A percentile compares a stretch with the other conserved stretches of the same genome.
phyloP scores from a whole-genome alignment of 2,329 filamentous ascomycete species.

The Trichoderma sp. region DNA sequence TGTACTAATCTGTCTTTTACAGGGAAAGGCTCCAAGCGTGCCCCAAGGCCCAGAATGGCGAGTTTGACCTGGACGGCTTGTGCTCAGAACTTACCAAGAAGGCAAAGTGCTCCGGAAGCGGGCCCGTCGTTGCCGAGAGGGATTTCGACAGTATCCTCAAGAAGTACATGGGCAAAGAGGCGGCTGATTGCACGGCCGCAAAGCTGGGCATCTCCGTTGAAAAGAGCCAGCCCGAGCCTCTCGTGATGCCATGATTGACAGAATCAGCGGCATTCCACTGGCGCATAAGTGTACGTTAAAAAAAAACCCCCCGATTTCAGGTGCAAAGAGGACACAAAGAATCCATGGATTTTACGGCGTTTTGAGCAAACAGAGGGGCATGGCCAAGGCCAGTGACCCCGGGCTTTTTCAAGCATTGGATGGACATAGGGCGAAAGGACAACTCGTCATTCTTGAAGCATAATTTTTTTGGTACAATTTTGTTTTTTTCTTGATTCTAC shows the following conservation, averaged over 20 bases:
- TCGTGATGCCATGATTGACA: conserved; percentile 15
- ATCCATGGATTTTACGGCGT: conserved; percentile 17
- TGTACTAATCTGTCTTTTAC: conserved; percentile 39
- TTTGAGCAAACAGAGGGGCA: conserved; percentile 15
- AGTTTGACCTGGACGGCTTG: conserved; percentile 88
- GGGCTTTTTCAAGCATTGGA: conserved; percentile 4
- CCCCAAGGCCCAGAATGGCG: conserved; percentile 81
- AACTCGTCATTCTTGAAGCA: conserved; percentile 13
- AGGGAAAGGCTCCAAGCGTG: conserved; percentile 91
- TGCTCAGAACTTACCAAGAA: conserved; percentile 93
- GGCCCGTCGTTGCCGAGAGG: conserved; percentile 82
- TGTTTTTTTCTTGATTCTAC: background rate
- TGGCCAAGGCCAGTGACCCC: conserved; percentile 1
- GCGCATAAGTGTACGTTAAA: conserved; percentile 18
- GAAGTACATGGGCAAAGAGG: conserved; percentile 54
- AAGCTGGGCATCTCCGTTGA: conserved; percentile 59
- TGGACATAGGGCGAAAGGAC: conserved; percentile 15
- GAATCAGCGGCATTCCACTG: background rate
- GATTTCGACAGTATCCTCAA: conserved; percentile 80
- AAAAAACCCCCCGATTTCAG: background rate
- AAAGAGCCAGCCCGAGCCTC: conserved; percentile 25
- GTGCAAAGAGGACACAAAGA: conserved; percentile 10
- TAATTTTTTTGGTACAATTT: background rate
- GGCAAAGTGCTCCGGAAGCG: conserved; percentile 88
- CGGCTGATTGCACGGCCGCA: conserved; percentile 34